A percentile compares a stretch with the other conserved stretches of the same genome.
Evolutionary conservation across 768 basidiomycete genomes (phyloP).

Genomic region (Naganishia onofrii): DNA sequence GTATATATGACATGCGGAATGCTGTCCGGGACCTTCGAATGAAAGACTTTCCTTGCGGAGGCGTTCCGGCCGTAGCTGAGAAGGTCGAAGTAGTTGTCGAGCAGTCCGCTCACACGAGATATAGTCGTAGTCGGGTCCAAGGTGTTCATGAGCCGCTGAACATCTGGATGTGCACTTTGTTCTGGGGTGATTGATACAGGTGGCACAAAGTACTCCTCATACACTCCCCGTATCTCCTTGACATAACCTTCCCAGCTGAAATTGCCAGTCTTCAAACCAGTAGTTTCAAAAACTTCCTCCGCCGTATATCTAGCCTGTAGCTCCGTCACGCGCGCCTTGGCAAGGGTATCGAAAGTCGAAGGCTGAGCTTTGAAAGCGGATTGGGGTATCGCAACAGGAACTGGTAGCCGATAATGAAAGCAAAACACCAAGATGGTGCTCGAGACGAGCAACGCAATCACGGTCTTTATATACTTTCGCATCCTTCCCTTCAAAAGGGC

Average conservation of each 20-base stretch:
- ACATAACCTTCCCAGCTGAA: neutral
- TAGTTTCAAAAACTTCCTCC: neutral
- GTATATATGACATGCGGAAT: constrained; percentile 36
- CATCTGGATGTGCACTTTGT: no score
- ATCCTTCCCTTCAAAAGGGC: no score
- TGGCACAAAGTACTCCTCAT: neutral
- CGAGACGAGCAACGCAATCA: no score
- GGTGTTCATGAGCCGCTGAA: neutral
- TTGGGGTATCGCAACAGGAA: no score
- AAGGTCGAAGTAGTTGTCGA: neutral
- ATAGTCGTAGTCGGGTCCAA: neutral
- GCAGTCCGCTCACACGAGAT: neutral
- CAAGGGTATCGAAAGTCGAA: neutral
- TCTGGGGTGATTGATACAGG: neutral
- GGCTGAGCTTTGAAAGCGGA: neutral
- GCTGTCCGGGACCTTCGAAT: neutral
- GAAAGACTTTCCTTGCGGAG: neutral
- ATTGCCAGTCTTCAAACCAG: neutral
- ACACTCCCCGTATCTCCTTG: neutral
- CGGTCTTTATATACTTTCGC: no score
- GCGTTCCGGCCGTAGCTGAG: neutral
- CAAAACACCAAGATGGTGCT: no score
- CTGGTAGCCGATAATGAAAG: no score
- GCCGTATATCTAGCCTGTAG: neutral
- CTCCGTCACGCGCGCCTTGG: neutral